phyloP scores from a whole-genome alignment of 148 eudicot species.

The Vaccinium corymbosum region DNA sequence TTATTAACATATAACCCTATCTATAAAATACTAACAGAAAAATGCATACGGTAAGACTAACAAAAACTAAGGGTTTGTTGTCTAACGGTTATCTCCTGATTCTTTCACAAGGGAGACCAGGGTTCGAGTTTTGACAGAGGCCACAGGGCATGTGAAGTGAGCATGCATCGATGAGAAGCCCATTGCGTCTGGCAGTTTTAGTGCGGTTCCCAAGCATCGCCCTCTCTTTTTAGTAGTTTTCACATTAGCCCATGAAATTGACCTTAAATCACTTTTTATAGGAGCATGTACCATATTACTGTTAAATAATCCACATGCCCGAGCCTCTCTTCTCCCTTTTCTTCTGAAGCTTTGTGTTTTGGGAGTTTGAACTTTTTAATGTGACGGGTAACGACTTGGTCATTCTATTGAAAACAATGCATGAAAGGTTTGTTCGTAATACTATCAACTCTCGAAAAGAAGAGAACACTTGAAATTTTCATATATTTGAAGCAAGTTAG shows the following conservation, averaged over 20 bases:
- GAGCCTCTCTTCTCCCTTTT: neutral
- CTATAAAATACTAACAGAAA: neutral
- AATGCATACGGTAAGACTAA: too few species aligned
- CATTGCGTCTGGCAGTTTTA: slow-evolving; percentile 26
- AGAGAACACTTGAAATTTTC: too few species aligned
- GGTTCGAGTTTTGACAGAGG: neutral
- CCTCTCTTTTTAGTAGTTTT: slow-evolving; percentile 10
- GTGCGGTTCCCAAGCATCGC: slow-evolving; percentile 27
- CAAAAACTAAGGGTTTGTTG: too few species aligned
- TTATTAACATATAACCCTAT: neutral
- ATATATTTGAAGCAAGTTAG: too few species aligned
- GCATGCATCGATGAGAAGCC: slow-evolving; percentile 30
- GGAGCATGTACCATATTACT: slow-evolving; percentile 15
- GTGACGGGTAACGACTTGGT: too few species aligned
- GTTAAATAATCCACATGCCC: neutral
- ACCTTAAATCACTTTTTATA: neutral
- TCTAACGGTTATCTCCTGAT: too few species aligned
- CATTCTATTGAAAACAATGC: too few species aligned
- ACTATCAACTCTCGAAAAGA: too few species aligned
- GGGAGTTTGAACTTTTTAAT: too few species aligned
- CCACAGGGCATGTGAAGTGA: slow-evolving; percentile 16
- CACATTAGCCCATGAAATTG: neutral
- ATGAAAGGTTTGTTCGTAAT: too few species aligned
- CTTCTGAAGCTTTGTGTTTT: too few species aligned
- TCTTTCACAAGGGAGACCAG: too few species aligned